Evolutionary conservation across 495 filamentous ascomycete species (phyloP), one percentile per base, ranked within the genome.

Genomic region (Aspergillus conjunctus): DNA sequence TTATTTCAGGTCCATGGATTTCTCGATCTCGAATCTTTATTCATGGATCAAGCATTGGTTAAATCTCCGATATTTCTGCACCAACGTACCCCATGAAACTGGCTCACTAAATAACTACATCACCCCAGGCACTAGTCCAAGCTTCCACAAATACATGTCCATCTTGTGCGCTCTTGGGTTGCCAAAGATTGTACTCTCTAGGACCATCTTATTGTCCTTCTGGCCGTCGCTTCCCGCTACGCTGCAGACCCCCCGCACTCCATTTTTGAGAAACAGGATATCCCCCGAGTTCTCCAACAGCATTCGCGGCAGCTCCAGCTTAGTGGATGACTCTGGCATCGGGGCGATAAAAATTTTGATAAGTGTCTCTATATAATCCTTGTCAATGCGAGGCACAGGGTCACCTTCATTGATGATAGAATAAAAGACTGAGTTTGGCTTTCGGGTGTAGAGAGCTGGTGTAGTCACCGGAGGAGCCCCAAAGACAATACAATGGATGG

Each of bases 401-500:
- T 95, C 91, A 4, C 91, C 91, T 65, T 95, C 91, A 66, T 94
- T 95, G 61, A 92, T 75, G 66, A 95, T 91, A 17, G 83, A 84
- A 32, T 88, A 74, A 71, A 94, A 94, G 3, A 91, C 64, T 22
- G 83, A 90, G 59, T 88, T 90, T 20, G 77, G 74, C 4, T 64
- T 58, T 4, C 71, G 67, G 0, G 73, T 65, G n/a, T 71, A 71
- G 2, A 60, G 51, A 0, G 89, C 87, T 51, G 83, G 86, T 8
- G 91, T 73, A 22, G 86, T 88, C 11, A 95, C 74, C 0, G 91
- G 91, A 4, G 91, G 91, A 2, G 89, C 83, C 20, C 91, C 91
- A 58, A 94, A 95, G 0, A 87, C 93, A 31, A 95, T 72, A 69
- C 91, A 95, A 67, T 94, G 90, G 7, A 93, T 75, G 26, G 56